Percentiles rank a stretch among this genome's conserved stretches.
Conservation (phyloP, 345 rosid genomes). For the Jatropha curcas region DNA sequence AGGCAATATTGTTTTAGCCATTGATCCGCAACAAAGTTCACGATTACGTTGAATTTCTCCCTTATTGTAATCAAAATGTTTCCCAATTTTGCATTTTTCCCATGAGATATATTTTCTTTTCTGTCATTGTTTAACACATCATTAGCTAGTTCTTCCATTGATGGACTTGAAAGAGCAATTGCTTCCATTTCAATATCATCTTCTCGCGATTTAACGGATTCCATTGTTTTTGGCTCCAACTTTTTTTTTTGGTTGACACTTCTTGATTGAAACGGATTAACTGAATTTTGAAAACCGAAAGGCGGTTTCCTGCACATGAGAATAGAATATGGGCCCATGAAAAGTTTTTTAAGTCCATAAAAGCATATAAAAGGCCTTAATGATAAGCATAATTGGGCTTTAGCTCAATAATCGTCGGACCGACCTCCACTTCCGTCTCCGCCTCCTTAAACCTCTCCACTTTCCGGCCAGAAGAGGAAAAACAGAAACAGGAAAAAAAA, state of each 20-base stretch:
- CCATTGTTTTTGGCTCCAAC: neutral
- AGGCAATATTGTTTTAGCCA: slow-evolving; percentile 20
- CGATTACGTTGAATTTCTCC: slow-evolving; percentile 1
- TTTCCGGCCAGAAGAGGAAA: neutral
- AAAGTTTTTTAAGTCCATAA: too few species aligned
- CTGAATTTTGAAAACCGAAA: slow-evolving; percentile 27
- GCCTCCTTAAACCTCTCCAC: slow-evolving; percentile 6
- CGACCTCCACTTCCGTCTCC: neutral
- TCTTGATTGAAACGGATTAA: neutral
- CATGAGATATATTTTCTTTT: neutral
- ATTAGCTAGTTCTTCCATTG: neutral
- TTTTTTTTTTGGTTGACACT: neutral
- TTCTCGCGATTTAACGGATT: neutral
- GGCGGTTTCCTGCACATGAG: slow-evolving; percentile 18
- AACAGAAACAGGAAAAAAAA: neutral
- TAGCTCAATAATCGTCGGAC: neutral
- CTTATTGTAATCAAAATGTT: neutral
- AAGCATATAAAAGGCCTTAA: too few species aligned
- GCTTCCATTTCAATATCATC: slow-evolving; percentile 21
- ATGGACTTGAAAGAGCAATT: slow-evolving; percentile 16
- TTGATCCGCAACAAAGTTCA: slow-evolving; percentile 19
- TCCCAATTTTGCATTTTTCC: neutral
- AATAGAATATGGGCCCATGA: too few species aligned
- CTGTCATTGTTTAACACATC: neutral
- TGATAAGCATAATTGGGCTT: neutral